Evolutionary conservation across 2,329 filamentous ascomycete genomes (phyloP), one percentile per base, ranked within the genome.

Genomic region (Emergomyces pasteurianus): DNA sequence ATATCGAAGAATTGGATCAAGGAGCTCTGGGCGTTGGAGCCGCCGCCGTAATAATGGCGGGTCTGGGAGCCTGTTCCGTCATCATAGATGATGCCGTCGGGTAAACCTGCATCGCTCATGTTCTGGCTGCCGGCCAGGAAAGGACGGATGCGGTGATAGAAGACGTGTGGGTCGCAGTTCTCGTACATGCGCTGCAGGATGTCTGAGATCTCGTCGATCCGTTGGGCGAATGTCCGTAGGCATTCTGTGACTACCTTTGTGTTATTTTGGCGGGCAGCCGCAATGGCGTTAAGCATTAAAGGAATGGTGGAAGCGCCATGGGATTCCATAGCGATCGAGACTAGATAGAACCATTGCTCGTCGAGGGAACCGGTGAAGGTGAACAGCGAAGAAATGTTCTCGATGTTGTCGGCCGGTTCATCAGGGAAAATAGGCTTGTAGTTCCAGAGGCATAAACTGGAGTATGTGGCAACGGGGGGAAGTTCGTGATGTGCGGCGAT

Each of bases 1-100:
- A 97, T 85, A 72, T 99, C 94, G 70, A 97, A 97, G 78, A 97
- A 96, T 68, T 99, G 94, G 64, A 99, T 94, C 62, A 97, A 79
- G 61, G 92, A 96, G 79, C 90, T 95, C 75, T 99, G 94, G 0
- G 94, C 94, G 70, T 99, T 97, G 76, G 91, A 96, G 36, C 94
- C 94, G 47, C 94, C 94, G 63, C 89, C 89, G 73, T 91, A 96
- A 70, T 96, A 89, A 34, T 87, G 86, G 71, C 90, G 95, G 3
- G 81, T 78, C 38, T 85, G 81, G 14, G 77, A 79, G 31, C 85
- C 87, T 12, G 83, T 84, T 23, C 88, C 90, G 65, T 90, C 84
- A 66, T 96, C 91, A 72, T 96, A 97, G 56, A 92, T 78, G 58
- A 99, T 86, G 23, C 94, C 94, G 62, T 86, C 80, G 0, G 94